These are phyloP conservation scores for Microdochium nivale DNA, from an alignment of 2,329 filamentous ascomycete genomes.

Conservation along the genomic window DNA sequence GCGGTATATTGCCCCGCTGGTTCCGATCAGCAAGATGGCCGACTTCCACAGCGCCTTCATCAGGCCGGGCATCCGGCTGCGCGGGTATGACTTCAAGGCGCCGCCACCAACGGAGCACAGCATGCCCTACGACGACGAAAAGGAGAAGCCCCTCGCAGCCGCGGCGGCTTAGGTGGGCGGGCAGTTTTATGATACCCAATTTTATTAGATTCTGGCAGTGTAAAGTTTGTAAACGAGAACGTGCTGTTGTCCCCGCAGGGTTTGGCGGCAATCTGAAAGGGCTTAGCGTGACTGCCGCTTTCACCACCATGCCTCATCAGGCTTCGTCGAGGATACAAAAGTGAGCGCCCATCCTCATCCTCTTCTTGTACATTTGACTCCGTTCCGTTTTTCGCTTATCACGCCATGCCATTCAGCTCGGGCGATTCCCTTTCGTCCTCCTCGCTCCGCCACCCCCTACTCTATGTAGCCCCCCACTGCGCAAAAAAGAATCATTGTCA, in stretches of 20 bases:
- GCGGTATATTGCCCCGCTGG: not conserved
- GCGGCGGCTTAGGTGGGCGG: no score
- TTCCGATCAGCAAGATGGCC: not conserved
- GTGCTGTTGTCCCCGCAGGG: not conserved
- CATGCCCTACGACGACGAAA: constrained; percentile 1
- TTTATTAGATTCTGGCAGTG: no score
- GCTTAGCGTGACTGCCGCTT: not conserved
- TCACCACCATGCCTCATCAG: not conserved
- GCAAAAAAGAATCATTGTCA: no score
- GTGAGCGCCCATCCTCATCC: not conserved
- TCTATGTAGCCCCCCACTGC: no score
- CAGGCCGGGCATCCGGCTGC: not conserved
- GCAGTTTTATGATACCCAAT: no score
- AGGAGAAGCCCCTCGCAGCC: not conserved
- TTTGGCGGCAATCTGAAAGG: not conserved
- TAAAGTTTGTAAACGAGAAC: not conserved
- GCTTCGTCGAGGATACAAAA: not conserved
- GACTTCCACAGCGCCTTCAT: constrained; percentile 1
- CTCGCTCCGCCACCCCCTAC: no score
- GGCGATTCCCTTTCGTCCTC: no score
- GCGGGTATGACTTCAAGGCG: not conserved
- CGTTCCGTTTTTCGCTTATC: no score
- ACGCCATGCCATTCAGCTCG: no score
- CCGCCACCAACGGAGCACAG: not conserved
- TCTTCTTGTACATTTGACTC: not conserved